phyloP scores from a whole-genome alignment of 2,329 filamentous ascomycete species.

The Alternaria viburni region DNA sequence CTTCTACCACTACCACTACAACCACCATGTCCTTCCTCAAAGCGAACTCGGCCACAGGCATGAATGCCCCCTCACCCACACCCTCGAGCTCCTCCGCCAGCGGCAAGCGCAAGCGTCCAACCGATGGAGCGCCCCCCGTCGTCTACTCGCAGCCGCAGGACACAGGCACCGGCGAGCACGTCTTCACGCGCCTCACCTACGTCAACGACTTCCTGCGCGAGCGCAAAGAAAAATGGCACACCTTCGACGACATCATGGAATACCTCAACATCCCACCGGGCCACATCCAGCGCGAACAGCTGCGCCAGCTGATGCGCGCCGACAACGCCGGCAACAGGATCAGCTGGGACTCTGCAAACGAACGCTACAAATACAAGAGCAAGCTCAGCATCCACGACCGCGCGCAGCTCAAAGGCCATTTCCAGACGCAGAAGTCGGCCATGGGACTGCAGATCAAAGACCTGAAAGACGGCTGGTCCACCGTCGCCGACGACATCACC shows the following conservation, averaged over 20 bases:
- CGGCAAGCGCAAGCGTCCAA: slow-evolving; percentile 65
- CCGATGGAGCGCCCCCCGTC: slow-evolving; percentile 53
- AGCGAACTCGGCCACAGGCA: slow-evolving; percentile 29
- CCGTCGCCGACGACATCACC: slow-evolving; percentile 79
- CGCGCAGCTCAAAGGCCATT: slow-evolving; percentile 76
- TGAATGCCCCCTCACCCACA: slow-evolving; percentile 68
- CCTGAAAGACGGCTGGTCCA: slow-evolving; percentile 93
- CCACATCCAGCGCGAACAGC: slow-evolving; percentile 60
- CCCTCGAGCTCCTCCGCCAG: slow-evolving; percentile 51
- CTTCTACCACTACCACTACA: not conserved
- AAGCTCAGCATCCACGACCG: slow-evolving; percentile 81
- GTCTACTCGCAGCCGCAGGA: slow-evolving; percentile 78
- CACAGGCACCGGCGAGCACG: slow-evolving; percentile 76
- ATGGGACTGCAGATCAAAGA: slow-evolving; percentile 85
- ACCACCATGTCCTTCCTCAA: slow-evolving; percentile 46
- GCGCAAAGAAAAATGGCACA: slow-evolving; percentile 67
- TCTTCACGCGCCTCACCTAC: slow-evolving; percentile 87
- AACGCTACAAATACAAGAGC: slow-evolving; percentile 83
- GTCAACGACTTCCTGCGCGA: slow-evolving; percentile 70
- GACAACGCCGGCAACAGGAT: slow-evolving; percentile 66
- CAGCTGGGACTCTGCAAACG: slow-evolving; percentile 62
- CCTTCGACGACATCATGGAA: slow-evolving; percentile 76
- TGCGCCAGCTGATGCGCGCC: slow-evolving; percentile 70
- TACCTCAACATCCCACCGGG: slow-evolving; percentile 76
- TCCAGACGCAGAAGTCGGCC: slow-evolving; percentile 82